phyloP scores from a whole-genome alignment of 148 eudicot genomes.

The Amaranthus cruentus region DNA sequence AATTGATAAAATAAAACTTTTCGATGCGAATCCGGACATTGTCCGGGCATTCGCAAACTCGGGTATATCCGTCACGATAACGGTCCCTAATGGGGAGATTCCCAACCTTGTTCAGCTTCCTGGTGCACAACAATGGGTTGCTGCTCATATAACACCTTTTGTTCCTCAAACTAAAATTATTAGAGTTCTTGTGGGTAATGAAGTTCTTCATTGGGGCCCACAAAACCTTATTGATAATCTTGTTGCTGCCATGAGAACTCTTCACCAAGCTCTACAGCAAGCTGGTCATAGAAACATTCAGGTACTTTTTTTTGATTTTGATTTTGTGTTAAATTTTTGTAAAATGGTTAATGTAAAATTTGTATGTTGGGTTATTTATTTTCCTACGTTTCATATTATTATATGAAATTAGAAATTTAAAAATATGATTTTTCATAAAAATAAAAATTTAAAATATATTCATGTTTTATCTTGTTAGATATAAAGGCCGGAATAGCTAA shows the following conservation, averaged over 20 bases:
- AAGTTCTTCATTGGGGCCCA: slow-evolving; percentile 80
- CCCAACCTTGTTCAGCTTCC: slow-evolving; percentile 37
- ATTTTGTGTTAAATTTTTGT: not conserved
- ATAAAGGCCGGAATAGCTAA: no score
- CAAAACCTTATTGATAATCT: slow-evolving; percentile 42
- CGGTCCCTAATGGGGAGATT: slow-evolving; percentile 70
- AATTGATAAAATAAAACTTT: slow-evolving; percentile 59
- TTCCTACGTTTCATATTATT: no score
- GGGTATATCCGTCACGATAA: slow-evolving; percentile 51
- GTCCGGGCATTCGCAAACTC: slow-evolving; percentile 63
- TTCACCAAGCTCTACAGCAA: slow-evolving; percentile 39
- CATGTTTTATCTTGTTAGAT: no score
- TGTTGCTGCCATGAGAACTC: slow-evolving; percentile 63
- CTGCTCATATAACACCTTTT: slow-evolving; percentile 45
- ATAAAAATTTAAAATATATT: no score
- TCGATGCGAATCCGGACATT: slow-evolving; percentile 62
- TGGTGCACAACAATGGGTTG: slow-evolving; percentile 52
- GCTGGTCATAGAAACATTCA: slow-evolving; percentile 39
- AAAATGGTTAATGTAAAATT: not conserved
- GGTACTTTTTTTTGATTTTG: slow-evolving; percentile 9
- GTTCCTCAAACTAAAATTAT: slow-evolving; percentile 51
- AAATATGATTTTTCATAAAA: no score
- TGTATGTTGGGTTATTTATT: not conserved
- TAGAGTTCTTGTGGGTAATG: slow-evolving; percentile 56
- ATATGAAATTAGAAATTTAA: no score